phyloP scores from a whole-genome alignment of 1,139 yeast genomes.

The Debaryomycetaceae sp. region DNA sequence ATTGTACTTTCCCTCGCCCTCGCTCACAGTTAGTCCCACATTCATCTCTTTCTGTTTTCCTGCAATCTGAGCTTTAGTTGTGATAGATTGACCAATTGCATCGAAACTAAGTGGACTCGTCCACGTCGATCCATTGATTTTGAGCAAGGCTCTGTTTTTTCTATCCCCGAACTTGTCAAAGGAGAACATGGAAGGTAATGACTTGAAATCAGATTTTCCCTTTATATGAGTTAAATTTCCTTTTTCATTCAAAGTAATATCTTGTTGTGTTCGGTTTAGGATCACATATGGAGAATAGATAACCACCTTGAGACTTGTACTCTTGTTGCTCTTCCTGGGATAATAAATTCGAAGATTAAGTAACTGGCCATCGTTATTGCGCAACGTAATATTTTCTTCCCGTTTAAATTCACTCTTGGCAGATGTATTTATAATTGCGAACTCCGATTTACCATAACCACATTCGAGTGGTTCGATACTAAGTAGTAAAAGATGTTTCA shows the following conservation, averaged over 20 bases:
- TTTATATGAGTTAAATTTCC: conserved; percentile 47
- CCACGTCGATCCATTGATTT: conserved; percentile 70
- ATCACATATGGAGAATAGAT: conserved; percentile 82
- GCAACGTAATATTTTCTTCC: conserved; percentile 50
- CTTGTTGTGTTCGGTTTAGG: conserved; percentile 74
- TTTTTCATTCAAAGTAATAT: conserved; percentile 56
- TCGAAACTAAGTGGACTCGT: conserved; percentile 80
- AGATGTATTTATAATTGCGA: conserved; percentile 74
- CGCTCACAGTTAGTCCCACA: conserved; percentile 70
- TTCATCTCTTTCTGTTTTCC: conserved; percentile 66
- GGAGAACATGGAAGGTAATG: conserved; percentile 78
- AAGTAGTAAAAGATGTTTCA: conserved; percentile 65
- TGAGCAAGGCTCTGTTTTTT: conserved; percentile 65
- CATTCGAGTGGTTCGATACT: conserved; percentile 67
- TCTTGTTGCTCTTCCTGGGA: conserved; percentile 37
- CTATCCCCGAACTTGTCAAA: conserved; percentile 59
- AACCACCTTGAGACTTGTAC: conserved; percentile 59
- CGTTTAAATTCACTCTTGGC: conserved; percentile 49
- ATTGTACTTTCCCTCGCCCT: conserved; percentile 85
- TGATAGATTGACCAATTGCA: conserved; percentile 81
- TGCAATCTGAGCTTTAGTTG: conserved; percentile 55
- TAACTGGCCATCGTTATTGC: conserved; percentile 61
- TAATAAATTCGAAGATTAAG: conserved; percentile 66
- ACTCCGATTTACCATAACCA: conserved; percentile 69
- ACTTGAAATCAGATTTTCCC: conserved; percentile 22